Base-by-base conservation (phyloP, 306 rosid genomes). In the Styphnolobium japonicum region DNA sequence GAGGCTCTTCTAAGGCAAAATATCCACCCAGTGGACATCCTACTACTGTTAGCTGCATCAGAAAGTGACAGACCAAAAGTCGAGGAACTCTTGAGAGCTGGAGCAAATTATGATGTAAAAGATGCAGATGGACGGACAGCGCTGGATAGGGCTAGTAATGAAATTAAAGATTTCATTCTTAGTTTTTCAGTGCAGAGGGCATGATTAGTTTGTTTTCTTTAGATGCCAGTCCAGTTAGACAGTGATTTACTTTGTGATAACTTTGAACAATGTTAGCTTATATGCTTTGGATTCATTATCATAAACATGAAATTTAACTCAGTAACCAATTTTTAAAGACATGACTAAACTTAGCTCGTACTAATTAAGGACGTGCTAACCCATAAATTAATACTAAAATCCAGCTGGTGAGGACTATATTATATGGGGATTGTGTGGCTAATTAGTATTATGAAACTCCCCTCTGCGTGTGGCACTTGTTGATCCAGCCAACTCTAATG, bases 1-100 rank as follows among this genome's bases (percentile, higher is more conserved):
- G 93, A 92, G 73, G 93, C 94, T 72, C 99, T 95, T 79, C 80
- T 95, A 58, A 70, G 61, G 84, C 96, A 86, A 75, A 83, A 95
- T 39, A 93, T 93, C 63, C 98, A 91, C 75, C 99, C 99, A 0
- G 98, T 91, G 8, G 99, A 95, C 80, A 93, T 95, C 74, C 82
- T 95, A 62, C 68, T 95, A 53, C 72, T 95, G 65, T 75, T 95
- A 81, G 98, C 98, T 80, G 78, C 98, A 37, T 76, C 97, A 0
- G 99, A 95, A 85, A 93, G 96, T 5, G 99, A 95, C 90, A 81
- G 67, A 69, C 99, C 99, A 0, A 92, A 95, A 77, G 77, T 95
- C 14, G 99, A 95, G 84, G 99, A 95, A 81, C 87, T 95, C 23
- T 67, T 95, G 81, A 85, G 88, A 86, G 99, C 99, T 2, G 99